These are phyloP conservation scores for Coriolopsis trogii DNA, from an alignment of 1,284 basidiomycete genomes.

Conservation along the genomic window DNA sequence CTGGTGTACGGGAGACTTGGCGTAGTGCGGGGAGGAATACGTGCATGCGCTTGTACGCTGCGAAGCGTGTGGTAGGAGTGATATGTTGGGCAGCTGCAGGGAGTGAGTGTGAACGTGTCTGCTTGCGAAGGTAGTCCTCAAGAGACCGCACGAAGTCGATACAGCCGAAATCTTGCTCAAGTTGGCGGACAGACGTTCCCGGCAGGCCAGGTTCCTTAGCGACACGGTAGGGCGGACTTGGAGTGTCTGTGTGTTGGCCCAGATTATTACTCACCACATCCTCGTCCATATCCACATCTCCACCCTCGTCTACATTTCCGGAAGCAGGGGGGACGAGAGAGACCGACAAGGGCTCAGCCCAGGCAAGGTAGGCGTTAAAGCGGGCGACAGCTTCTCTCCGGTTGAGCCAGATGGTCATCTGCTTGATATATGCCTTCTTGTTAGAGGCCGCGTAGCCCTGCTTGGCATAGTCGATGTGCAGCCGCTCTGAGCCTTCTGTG, in stretches of 20 bases:
- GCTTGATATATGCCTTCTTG: conserved; percentile 21
- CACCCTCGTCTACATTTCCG: not conserved
- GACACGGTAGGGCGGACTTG: conserved; percentile 6
- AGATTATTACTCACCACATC: not conserved
- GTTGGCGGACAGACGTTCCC: not conserved
- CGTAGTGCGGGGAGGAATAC: conserved; percentile 5
- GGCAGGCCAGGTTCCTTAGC: conserved; percentile 8
- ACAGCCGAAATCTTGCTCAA: conserved; percentile 8
- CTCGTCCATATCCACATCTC: not conserved
- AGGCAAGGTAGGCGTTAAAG: conserved; percentile 7
- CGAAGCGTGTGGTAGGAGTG: not conserved
- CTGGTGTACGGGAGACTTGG: not conserved
- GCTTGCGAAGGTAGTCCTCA: conserved; percentile 3
- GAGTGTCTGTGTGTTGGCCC: too few relatives aligned
- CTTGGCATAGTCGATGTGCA: conserved; percentile 34
- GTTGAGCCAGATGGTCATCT: conserved; percentile 28
- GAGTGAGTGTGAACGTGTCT: not conserved
- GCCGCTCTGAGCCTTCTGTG: conserved; percentile 29
- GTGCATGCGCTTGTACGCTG: conserved; percentile 2
- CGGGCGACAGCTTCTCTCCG: conserved; percentile 19
- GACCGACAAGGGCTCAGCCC: conserved; percentile 1
- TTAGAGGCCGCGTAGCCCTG: conserved; percentile 25
- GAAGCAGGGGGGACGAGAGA: not conserved
- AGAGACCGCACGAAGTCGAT: conserved; percentile 10
- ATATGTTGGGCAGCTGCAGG: not conserved